Base-by-base conservation (phyloP, 306 rosid genomes). In the Notholithocarpus densiflorus region DNA sequence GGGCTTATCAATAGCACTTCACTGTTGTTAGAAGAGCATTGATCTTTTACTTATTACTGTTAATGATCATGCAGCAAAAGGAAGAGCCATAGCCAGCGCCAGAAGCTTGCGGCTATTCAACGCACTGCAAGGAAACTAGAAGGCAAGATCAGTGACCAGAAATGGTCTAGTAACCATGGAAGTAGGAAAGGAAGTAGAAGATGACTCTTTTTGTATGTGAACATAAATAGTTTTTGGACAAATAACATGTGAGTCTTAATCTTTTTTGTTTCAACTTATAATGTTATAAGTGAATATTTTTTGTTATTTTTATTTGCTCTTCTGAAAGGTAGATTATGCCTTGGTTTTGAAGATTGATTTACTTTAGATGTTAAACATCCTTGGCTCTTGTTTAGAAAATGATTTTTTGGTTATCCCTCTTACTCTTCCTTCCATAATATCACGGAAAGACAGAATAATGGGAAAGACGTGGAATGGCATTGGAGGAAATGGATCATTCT, bases 121-220 rank as follows among this genome's bases (percentile, higher is more conserved):
- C 91, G 93, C 40, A 68, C 93, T 53, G 83, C 92, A 45, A 88
- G 83, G 89, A 94, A 84, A 87, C 79, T 92, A n/a, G 98, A 84
- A 84, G 79, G 81, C 76, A 88, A 80, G 81, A 77, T 73, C 89
- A 78, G 1, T 75, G 88, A 56, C 59, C 87, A 76, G 74, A 79
- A 76, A 56, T 77, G 82, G 77, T 70, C 87, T 68, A 82, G 26
- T 77, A 73, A 75, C 73, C 89, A 75, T 68, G 89, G 80, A 82
- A 77, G 8, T 84, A 86, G 89, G 81, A 94, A 76, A 81, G 82
- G 71, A 80, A 82, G 79, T 80, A 79, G 80, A 78, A 83, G 89
- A 88, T 91, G 91, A 88, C 72, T 62, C 66, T 40, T 56, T 74
- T 79, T 85, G 81, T 82, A 71, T 60, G 76, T 75, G 82, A 79